Conservation (phyloP, 805 yeast species). For the Wickerhamomyces hampshirensis region DNA sequence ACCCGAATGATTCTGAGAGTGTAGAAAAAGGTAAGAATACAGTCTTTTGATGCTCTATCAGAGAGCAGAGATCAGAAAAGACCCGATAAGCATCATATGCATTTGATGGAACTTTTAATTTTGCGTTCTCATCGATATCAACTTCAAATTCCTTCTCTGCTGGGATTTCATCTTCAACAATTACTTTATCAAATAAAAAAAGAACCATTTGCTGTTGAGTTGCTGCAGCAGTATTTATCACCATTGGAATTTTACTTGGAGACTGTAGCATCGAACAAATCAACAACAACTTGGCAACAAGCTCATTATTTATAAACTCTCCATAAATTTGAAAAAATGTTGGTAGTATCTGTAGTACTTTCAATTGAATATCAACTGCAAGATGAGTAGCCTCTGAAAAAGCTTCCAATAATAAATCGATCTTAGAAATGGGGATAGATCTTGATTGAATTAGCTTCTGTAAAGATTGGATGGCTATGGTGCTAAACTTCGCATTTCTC, state of each 20-base stretch:
- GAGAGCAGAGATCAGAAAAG: constrained; percentile 65
- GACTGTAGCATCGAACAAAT: constrained; percentile 72
- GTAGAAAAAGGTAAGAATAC: constrained; percentile 45
- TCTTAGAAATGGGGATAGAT: constrained; percentile 48
- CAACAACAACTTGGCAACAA: constrained; percentile 52
- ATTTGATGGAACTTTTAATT: constrained; percentile 40
- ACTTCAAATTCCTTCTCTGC: constrained; percentile 31
- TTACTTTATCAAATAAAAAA: constrained; percentile 67
- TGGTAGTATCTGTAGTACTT: constrained; percentile 80
- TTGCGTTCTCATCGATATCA: constrained; percentile 40
- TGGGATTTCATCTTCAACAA: constrained; percentile 31
- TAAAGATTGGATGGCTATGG: constrained; percentile 67
- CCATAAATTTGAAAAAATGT: constrained; percentile 63
- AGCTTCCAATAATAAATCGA: constrained; percentile 58
- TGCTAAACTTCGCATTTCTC: constrained; percentile 66
- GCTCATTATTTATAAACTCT: constrained; percentile 45
- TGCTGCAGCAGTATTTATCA: constrained; percentile 87
- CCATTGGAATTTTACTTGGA: constrained; percentile 67
- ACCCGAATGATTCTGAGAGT: constrained; percentile 60
- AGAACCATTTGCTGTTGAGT: constrained; percentile 83
- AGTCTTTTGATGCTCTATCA: constrained; percentile 57
- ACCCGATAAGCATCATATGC: constrained; percentile 69
- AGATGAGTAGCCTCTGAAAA: constrained; percentile 69
- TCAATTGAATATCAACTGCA: constrained; percentile 79
- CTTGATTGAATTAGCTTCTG: constrained; percentile 52